Conservation (phyloP, 1,284 basidiomycete genomes). For the Cryptococcus maquisensis region DNA sequence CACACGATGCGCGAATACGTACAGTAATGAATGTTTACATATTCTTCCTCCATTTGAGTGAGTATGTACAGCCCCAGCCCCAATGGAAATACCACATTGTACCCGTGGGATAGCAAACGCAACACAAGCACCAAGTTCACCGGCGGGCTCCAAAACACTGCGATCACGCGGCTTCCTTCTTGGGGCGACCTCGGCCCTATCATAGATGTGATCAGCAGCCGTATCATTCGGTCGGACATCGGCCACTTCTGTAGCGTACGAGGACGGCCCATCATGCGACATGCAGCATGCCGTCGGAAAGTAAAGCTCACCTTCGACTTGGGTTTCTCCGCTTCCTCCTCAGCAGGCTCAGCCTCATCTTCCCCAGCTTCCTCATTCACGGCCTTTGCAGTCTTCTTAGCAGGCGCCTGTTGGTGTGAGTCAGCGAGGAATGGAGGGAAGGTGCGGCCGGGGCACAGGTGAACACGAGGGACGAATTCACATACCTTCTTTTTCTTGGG, state of each 20-base stretch:
- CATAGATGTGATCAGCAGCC: background rate
- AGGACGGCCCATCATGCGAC: too few species aligned
- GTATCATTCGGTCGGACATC: too few species aligned
- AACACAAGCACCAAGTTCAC: background rate
- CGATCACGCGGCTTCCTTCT: background rate
- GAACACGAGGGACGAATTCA: background rate
- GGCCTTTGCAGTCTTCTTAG: conserved; percentile 2
- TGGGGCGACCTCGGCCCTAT: background rate
- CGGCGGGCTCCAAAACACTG: background rate
- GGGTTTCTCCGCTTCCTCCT: conserved; percentile 8
- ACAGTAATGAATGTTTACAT: too few species aligned
- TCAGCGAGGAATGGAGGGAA: background rate
- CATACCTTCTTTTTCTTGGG: conserved; percentile 13
- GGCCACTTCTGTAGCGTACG: too few species aligned
- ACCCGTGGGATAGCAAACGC: too few species aligned
- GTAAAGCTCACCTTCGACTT: conserved; percentile 11
- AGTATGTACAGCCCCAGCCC: too few species aligned
- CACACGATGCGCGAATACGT: too few species aligned
- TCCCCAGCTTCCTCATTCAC: conserved; percentile 34
- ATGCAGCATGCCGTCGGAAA: too few species aligned
- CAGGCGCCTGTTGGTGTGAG: background rate
- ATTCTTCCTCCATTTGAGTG: too few species aligned
- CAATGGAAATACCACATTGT: too few species aligned
- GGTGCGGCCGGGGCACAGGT: too few species aligned
- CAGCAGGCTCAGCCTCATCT: conserved; percentile 24